Percentiles rank a stretch among this genome's conserved stretches.
phyloP scores from a whole-genome alignment of 208 protist genomes.

The Endotrypanum monterogeii region DNA sequence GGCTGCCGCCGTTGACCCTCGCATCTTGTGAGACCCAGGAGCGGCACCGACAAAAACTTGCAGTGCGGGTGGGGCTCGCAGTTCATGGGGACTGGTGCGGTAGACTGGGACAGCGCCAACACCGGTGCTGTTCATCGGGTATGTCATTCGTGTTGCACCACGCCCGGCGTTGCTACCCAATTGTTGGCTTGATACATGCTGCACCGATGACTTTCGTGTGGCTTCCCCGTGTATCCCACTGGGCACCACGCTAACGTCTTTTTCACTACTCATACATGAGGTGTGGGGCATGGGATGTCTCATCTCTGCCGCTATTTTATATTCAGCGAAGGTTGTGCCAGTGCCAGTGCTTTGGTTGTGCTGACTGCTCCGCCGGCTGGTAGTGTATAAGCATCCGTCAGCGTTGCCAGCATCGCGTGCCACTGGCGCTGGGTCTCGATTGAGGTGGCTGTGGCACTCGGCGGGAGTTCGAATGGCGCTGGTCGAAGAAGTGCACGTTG shows the following conservation, averaged over 20 bases:
- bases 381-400: conserved; percentile 5
- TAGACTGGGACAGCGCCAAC: conserved; percentile 5
- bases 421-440: background rate
- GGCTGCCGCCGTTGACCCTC: background rate
- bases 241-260: background rate
- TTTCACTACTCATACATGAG: conserved; percentile 10
- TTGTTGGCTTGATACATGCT: conserved; percentile 4
- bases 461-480: background rate
- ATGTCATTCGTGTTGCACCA: background rate
- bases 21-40: background rate
- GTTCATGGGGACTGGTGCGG: conserved; percentile 20
- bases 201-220: conserved; percentile 17
- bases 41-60: conserved; percentile 19
- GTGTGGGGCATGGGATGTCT: conserved; percentile 28
- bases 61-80: conserved; percentile 24
- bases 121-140: background rate
- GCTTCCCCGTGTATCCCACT: background rate
- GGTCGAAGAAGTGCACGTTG: background rate
- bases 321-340: background rate
- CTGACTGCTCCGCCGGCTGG: background rate
- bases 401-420: background rate
- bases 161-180: background rate
- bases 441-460: background rate
- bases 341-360: background rate
- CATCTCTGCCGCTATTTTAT: background rate